Conservation (phyloP, 352 stramenopile species). For the Aphanomyces invadans region DNA sequence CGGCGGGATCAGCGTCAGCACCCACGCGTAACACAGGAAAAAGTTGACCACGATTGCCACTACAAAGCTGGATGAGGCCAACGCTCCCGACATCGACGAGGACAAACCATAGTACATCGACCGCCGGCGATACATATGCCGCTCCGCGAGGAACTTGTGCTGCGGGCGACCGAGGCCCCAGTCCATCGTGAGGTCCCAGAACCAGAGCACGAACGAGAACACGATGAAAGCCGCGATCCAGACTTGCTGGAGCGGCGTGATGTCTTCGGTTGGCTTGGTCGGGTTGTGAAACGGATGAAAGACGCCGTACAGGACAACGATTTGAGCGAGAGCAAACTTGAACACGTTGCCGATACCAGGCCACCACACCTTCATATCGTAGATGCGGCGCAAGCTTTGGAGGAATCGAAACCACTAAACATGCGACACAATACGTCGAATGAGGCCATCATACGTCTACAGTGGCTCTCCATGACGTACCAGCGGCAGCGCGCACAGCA, state of each 20-base stretch:
- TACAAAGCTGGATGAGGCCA: not conserved
- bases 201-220: conserved; percentile 73
- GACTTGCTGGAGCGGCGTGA: conserved; percentile 33
- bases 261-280: conserved; percentile 9
- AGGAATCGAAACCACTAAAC: conserved; percentile 91
- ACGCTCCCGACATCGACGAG: not conserved
- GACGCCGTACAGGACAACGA: conserved; percentile 77
- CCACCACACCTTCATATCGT: conserved; percentile 92
- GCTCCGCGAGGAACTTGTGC: conserved; percentile 66
- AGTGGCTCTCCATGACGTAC: conserved; percentile 20
- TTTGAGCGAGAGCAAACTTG: conserved; percentile 90
- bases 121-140: conserved; percentile 76
- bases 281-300: conserved; percentile 73
- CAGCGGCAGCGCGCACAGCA: conserved; percentile 92
- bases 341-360: conserved; percentile 93
- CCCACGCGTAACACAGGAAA: conserved; percentile 79
- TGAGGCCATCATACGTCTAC: not conserved
- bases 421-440: not conserved
- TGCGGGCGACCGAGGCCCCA: conserved; percentile 75
- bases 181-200: conserved; percentile 83
- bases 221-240: conserved; percentile 76
- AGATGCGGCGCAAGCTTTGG: conserved; percentile 92
- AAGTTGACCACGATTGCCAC: conserved; percentile 67
- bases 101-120: conserved; percentile 57
- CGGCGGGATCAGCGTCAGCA: conserved; percentile 66